Evolutionary conservation across 106 monocot genomes (phyloP).

Genomic region (Apostasia ramifera): DNA sequence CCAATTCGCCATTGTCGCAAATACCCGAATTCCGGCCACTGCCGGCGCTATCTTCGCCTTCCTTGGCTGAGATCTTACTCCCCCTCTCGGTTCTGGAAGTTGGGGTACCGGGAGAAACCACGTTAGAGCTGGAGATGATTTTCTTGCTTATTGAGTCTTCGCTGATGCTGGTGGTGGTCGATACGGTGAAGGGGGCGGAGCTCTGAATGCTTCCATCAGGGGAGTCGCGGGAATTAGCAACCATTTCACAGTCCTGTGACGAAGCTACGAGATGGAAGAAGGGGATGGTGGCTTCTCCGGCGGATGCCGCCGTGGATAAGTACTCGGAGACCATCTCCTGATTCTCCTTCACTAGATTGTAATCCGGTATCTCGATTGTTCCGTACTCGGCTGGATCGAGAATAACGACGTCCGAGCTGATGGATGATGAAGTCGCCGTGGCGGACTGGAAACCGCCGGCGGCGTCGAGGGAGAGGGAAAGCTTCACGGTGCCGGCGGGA

Average conservation of each 20-base stretch:
- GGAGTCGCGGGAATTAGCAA: slow-evolving; percentile 9
- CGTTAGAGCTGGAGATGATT: slow-evolving; percentile 15
- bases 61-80: not conserved
- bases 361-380: slow-evolving; percentile 39
- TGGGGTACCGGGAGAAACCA: slow-evolving; percentile 26
- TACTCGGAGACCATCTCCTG: slow-evolving; percentile 54
- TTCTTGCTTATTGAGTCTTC: slow-evolving; percentile 11
- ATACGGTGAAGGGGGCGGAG: slow-evolving; percentile 14
- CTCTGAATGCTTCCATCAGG: slow-evolving; percentile 13
- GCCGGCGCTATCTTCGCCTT: slow-evolving; percentile 9
- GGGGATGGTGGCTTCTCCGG: not conserved
- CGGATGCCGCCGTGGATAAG: slow-evolving; percentile 15
- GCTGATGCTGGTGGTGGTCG: slow-evolving; percentile 24
- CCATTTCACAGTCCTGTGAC: slow-evolving; percentile 40
- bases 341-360: slow-evolving; percentile 39
- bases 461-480: slow-evolving; percentile 22
- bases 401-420: slow-evolving; percentile 57
- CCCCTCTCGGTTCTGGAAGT: slow-evolving; percentile 22
- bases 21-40: not conserved
- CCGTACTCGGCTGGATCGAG: slow-evolving; percentile 38
- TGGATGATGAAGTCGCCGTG: slow-evolving; percentile 10
- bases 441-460: not conserved
- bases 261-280: slow-evolving; percentile 22
- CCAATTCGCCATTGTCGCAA: slow-evolving; percentile 6
- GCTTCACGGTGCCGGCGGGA: slow-evolving; percentile 50